phyloP scores from a whole-genome alignment of 257 asterid genomes.

The Verbascum thapsus region DNA sequence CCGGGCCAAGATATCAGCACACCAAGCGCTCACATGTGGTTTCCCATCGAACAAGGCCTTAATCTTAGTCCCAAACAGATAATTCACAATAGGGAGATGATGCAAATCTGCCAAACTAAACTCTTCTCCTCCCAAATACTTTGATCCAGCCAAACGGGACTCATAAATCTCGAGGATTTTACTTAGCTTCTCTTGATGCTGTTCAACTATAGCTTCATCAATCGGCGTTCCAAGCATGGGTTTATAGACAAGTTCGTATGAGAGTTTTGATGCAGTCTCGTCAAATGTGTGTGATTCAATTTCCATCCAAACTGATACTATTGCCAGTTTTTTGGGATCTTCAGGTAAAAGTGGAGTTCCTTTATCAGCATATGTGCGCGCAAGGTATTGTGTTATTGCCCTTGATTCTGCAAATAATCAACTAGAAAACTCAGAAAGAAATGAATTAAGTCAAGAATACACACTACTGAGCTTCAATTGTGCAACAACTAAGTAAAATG shows the following conservation, averaged over 20 bases:
- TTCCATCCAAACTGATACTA: constrained; percentile 45
- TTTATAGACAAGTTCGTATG: constrained; percentile 39
- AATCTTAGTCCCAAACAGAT: constrained; percentile 37
- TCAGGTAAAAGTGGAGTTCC: constrained; percentile 38
- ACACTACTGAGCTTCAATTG: no score
- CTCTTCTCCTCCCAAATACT: constrained; percentile 52
- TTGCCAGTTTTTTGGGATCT: constrained; percentile 44
- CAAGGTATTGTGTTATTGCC: constrained; percentile 49
- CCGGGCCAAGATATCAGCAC: constrained; percentile 46
- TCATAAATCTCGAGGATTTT: constrained; percentile 54
- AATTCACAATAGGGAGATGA: constrained; percentile 42
- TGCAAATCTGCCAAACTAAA: constrained; percentile 53
- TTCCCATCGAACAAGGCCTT: constrained; percentile 40
- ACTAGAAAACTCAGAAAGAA: background rate
- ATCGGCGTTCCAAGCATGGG: constrained; percentile 40
- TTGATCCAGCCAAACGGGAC: constrained; percentile 36
- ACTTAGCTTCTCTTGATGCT: constrained; percentile 35
- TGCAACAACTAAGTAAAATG: no score
- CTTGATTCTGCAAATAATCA: constrained; percentile 51
- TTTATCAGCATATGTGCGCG: constrained; percentile 38
- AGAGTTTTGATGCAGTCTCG: constrained; percentile 29
- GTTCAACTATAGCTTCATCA: constrained; percentile 38
- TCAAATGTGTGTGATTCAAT: constrained; percentile 53
- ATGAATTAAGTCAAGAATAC: background rate
- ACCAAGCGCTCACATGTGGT: constrained; percentile 46